Conservation (phyloP, 805 yeast genomes). For the Wickerhamiella galacta region DNA sequence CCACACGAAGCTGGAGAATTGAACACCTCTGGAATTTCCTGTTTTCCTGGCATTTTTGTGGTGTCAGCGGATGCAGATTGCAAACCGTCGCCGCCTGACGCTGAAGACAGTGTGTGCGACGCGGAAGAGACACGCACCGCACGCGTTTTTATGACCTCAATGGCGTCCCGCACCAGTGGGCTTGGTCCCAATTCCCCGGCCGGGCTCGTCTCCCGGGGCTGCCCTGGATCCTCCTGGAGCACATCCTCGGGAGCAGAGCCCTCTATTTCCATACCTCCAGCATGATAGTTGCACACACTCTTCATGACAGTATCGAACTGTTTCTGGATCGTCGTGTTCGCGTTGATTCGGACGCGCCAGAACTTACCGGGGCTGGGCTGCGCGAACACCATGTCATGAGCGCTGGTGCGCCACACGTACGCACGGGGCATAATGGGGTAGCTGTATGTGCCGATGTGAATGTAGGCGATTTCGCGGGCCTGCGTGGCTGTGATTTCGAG, state of each 20-base stretch:
- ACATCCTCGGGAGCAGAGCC: conserved; percentile 1
- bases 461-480: conserved; percentile 15
- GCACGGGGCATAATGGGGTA: conserved; percentile 16
- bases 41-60: background rate
- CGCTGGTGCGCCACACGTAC: conserved; percentile 13
- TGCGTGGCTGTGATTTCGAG: conserved; percentile 11
- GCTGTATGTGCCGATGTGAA: conserved; percentile 13
- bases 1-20: no score
- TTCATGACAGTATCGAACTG: conserved; percentile 10
- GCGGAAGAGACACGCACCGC: conserved; percentile 3
- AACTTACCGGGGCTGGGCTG: conserved; percentile 12
- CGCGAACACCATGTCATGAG: conserved; percentile 10
- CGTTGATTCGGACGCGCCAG: conserved; percentile 14
- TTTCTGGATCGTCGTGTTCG: conserved; percentile 4
- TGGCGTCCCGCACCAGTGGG: conserved; percentile 6
- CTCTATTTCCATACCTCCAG: no score
- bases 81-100: background rate
- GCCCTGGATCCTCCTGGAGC: background rate
- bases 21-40: background rate
- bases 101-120: conserved; percentile 1
- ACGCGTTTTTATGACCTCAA: conserved; percentile 5
- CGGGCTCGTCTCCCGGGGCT: background rate
- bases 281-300: conserved; percentile 9
- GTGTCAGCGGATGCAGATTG: background rate
- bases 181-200: background rate